phyloP scores from a whole-genome alignment of 495 filamentous ascomycete species.

The Viridothelium virens region DNA sequence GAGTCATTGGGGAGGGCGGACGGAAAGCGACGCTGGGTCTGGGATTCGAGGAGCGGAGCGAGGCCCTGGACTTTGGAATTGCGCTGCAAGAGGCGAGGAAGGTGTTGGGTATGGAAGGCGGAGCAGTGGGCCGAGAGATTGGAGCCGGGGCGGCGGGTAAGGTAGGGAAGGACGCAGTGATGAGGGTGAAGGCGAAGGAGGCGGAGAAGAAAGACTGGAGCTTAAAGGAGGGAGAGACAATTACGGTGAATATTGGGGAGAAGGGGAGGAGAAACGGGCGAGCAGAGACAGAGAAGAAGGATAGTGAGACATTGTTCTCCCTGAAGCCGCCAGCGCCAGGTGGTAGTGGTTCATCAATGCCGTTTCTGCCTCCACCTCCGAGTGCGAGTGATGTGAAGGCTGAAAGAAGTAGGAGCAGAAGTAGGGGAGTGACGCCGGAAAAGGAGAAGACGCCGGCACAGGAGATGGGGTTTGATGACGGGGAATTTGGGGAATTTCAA shows the following conservation, averaged over 20 bases:
- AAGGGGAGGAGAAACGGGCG: conserved; percentile 27
- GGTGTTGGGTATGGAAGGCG: conserved; percentile 41
- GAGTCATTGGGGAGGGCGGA: conserved; percentile 60
- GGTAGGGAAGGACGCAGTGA: conserved; percentile 23
- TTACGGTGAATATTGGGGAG: conserved; percentile 62
- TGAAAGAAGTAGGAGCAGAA: conserved; percentile 35
- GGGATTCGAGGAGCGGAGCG: conserved; percentile 75
- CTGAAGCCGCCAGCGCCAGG: conserved; percentile 41
- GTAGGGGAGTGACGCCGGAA: conserved; percentile 19
- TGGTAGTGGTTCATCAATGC: conserved; percentile 42
- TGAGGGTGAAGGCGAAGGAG: conserved; percentile 11
- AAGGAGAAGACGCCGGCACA: conserved; percentile 25
- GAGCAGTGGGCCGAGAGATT: neutral
- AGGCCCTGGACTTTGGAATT: conserved; percentile 77
- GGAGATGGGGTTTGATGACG: conserved; percentile 45
- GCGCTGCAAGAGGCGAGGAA: conserved; percentile 64
- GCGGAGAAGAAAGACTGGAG: conserved; percentile 61
- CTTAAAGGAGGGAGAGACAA: conserved; percentile 77
- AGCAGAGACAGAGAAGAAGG: conserved; percentile 16
- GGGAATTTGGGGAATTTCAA: conserved; percentile 48
- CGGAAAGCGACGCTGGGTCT: conserved; percentile 71
- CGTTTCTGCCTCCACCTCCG: conserved; percentile 55
- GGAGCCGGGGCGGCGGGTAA: conserved; percentile 18
- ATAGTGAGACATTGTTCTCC: conserved; percentile 37
- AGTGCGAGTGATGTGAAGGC: conserved; percentile 40